Evolutionary conservation across 2,329 filamentous ascomycete species (phyloP), one percentile per base, ranked within the genome.

Genomic region (Fulvia fulva): DNA sequence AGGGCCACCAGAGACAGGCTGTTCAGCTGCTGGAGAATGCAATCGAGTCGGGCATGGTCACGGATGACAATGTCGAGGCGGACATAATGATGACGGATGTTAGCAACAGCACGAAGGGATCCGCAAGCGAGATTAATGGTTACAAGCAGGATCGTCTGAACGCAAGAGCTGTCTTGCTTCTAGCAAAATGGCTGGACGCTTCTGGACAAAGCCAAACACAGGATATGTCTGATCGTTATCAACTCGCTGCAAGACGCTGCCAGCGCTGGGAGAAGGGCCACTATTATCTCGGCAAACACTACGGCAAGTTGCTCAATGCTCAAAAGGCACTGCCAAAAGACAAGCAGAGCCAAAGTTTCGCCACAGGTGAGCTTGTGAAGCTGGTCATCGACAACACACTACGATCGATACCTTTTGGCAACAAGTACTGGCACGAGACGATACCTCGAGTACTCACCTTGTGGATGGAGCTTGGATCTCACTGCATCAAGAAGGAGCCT

Each of bases 361-460:
- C 94, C 56, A 89, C 84, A 11, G 95, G 94, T 41, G 92, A 97
- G 71, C 85, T 87, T 21, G 87, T 91, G 1, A 91, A 92, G 69
- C 81, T 97, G 16, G 90, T 99, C 34, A 90, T 97, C 63, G 91
- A 97, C 68, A 97, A 96, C 70, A 97, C 96, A 69, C 80, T 96
- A 46, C 85, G 93, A 26, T 95, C 92, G 2, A 82, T 97, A 46
- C 86, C 87, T 26, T 93, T 87, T 65, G 94, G 94, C 30, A 94
- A 91, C 49, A 99, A 97, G 75, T 97, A 97, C 73, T 84, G 97
- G 45, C 96, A 96, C 68, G 92, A 97, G 73, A 97, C 92, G 0
- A 79, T 99, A 32, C 95, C 94, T 0, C 89, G 95, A 61, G 82
- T 97, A 47, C 77, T 99, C 43, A 99, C 94, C 0, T 80, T 99